These are phyloP conservation scores for Bolboschoenus planiculmis DNA, from an alignment of 176 grass and related monocot species.

Conservation along the genomic window DNA sequence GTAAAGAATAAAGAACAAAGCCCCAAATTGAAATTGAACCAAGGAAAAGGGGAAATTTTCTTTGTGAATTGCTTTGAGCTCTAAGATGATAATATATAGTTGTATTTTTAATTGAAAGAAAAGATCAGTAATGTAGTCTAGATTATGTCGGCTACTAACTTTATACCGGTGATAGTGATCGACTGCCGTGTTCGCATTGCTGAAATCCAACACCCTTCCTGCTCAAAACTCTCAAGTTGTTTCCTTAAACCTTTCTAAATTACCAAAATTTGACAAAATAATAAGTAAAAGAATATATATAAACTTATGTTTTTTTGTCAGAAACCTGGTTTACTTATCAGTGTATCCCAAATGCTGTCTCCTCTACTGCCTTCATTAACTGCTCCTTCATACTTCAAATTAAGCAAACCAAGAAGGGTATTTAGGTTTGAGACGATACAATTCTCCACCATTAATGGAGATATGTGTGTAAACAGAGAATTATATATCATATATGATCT, in stretches of 20 bases:
- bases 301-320: background rate
- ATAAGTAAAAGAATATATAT: background rate
- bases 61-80: background rate
- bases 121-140: too few relatives aligned
- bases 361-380: constrained; percentile 75
- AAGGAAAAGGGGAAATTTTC: background rate
- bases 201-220: constrained; percentile 92
- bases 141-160: constrained; percentile 28
- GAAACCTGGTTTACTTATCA: constrained; percentile 57
- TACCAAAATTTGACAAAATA: constrained; percentile 4
- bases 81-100: background rate
- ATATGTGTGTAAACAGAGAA: background rate
- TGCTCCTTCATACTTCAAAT: constrained; percentile 78
- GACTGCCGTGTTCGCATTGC: constrained; percentile 86
- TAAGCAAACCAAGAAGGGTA: background rate
- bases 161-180: constrained; percentile 98
- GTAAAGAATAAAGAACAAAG: background rate
- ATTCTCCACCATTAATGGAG: background rate
- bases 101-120: background rate
- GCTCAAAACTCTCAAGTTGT: constrained; percentile 10
- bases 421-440: constrained; percentile 20
- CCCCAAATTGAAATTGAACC: background rate
- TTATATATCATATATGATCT: background rate
- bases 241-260: constrained; percentile 4
- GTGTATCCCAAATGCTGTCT: constrained; percentile 85